A percentile compares a stretch with the other conserved stretches of the same genome.
Conservation (phyloP, 2,329 filamentous ascomycete species). For the Celoporthe dispersa region DNA sequence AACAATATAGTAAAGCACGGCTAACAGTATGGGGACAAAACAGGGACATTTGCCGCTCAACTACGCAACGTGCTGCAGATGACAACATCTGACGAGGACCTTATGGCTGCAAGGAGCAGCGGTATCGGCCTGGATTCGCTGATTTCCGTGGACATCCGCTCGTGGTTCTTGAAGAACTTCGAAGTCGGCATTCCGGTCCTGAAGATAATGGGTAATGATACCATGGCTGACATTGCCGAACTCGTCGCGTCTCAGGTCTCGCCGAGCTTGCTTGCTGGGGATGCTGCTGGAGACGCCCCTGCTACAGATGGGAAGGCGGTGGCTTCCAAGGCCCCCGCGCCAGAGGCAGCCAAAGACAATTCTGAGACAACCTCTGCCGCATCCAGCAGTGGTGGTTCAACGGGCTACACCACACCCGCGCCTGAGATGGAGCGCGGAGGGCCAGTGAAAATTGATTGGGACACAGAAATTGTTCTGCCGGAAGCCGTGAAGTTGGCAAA, state of each 20-base stretch:
- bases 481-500: not conserved
- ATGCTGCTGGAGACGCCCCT: not conserved
- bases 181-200: constrained; percentile 47
- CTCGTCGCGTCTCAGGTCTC: not conserved
- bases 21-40: not conserved
- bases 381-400: not conserved
- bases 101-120: not conserved
- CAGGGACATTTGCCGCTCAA: constrained; percentile 3
- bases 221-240: not conserved
- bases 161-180: constrained; percentile 51
- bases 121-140: constrained; percentile 34
- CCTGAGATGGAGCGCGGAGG: not conserved
- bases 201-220: constrained; percentile 42
- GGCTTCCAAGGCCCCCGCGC: not conserved
- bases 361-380: not conserved
- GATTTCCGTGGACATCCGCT: constrained; percentile 40
- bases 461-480: constrained; percentile 30
- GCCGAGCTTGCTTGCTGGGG: not conserved
- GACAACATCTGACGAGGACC: constrained; percentile 6
- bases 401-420: too few relatives aligned
- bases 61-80: not conserved
- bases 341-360: not conserved
- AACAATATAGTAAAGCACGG: not conserved
- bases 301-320: not conserved
- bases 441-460: constrained; percentile 19